Percentiles rank a stretch among this genome's conserved stretches.
Conservation (phyloP, 2,329 filamentous ascomycete genomes). For the Gaeumannomyces tritici region DNA sequence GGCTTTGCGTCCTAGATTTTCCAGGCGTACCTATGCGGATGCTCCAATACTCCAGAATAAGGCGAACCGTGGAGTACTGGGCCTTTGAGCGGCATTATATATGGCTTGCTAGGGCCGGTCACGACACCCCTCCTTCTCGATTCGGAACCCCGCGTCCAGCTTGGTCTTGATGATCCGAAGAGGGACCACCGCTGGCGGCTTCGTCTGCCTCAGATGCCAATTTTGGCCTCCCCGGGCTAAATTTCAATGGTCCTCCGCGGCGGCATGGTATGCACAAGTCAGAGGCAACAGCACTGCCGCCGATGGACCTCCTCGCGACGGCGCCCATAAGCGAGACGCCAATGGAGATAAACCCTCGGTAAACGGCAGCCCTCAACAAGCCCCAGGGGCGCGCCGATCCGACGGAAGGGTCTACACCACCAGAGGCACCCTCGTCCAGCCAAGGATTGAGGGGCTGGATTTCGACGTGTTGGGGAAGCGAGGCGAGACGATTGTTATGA, state of each 20-base stretch:
- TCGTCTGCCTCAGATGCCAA: constrained; percentile 9
- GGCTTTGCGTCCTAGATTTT: background rate
- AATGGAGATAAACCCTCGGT: background rate
- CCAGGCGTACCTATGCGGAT: background rate
- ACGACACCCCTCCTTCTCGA: background rate
- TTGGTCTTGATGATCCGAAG: constrained; percentile 1
- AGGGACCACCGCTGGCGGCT: constrained; percentile 3
- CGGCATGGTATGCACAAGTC: background rate
- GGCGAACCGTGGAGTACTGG: no score
- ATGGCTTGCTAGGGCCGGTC: background rate
- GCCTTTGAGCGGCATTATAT: no score
- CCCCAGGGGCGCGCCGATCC: background rate
- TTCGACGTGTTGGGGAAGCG: constrained; percentile 26
- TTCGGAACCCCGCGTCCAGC: background rate
- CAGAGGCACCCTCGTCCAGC: constrained; percentile 8
- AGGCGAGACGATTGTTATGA: constrained; percentile 38
- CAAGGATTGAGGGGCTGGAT: constrained; percentile 13
- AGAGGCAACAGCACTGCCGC: background rate
- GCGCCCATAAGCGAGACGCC: background rate
- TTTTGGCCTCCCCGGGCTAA: constrained; percentile 1
- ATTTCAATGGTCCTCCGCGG: background rate
- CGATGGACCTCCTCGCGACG: background rate
- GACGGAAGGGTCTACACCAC: constrained; percentile 6
- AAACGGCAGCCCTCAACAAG: background rate
- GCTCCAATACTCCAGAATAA: background rate